Percentiles rank a stretch among this genome's conserved stretches.
Evolutionary conservation across 306 rosid genomes (phyloP).

Genomic region (Begonia peltatifolia): DNA sequence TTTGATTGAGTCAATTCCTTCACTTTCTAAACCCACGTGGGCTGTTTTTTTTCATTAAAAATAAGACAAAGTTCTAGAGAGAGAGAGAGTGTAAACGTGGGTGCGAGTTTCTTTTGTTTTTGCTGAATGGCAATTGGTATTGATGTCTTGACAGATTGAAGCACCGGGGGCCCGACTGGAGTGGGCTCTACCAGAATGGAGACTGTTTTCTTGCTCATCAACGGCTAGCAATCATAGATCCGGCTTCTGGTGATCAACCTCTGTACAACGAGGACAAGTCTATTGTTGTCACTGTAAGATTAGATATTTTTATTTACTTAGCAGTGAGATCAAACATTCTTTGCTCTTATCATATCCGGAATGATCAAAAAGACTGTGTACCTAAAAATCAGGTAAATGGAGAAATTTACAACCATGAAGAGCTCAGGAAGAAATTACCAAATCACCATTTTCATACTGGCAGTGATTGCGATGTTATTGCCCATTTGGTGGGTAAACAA

Average conservation of each 20-base stretch:
- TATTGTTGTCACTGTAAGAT: conserved; percentile 60
- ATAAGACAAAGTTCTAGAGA: too few relatives aligned
- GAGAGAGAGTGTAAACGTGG: too few relatives aligned
- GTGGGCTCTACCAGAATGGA: conserved; percentile 77
- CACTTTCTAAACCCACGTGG: too few relatives aligned
- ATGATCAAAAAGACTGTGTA: conserved; percentile 7
- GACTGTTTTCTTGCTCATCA: conserved; percentile 88
- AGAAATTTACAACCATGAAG: conserved; percentile 91
- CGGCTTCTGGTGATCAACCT: conserved; percentile 99
- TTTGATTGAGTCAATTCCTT: too few relatives aligned
- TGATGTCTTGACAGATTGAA: conserved; percentile 39
- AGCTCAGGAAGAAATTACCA: conserved; percentile 51
- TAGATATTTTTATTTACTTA: neutral
- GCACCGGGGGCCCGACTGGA: conserved; percentile 99
- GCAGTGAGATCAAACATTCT: neutral
- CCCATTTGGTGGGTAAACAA: conserved; percentile 51
- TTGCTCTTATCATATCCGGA: neutral
- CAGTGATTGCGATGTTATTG: conserved; percentile 94
- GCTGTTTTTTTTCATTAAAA: too few relatives aligned
- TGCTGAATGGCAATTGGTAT: too few relatives aligned
- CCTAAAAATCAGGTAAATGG: conserved; percentile 57
- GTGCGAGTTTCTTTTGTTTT: too few relatives aligned
- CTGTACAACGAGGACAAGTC: conserved; percentile 85
- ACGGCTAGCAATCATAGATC: conserved; percentile 85
- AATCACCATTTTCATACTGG: conserved; percentile 75